Evolutionary conservation across 192 early-diverging fungal species (phyloP).

Genomic region (Backusella liffmaniae): DNA sequence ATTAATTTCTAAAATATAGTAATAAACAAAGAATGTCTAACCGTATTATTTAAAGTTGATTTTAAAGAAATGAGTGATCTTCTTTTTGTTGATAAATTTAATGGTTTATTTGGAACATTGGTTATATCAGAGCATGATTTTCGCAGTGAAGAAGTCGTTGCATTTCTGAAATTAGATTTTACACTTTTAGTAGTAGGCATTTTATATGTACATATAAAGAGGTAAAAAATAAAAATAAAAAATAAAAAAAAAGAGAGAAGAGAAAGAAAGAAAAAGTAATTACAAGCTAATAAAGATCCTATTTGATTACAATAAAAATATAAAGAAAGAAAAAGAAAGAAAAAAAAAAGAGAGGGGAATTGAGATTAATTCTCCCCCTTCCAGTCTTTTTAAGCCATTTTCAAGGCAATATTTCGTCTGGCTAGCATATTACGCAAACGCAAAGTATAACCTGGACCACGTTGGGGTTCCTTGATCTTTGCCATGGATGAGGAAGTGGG

Average conservation of each 20-base stretch:
- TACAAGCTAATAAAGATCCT: not conserved
- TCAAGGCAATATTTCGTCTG: constrained; percentile 13
- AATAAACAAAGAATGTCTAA: not conserved
- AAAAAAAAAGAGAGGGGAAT: not conserved
- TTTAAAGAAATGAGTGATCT: constrained; percentile 23
- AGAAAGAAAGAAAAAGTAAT: constrained; percentile 1
- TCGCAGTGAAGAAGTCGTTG: constrained; percentile 4
- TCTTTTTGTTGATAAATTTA: constrained; percentile 14
- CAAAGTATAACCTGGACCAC: constrained; percentile 22
- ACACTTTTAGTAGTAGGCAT: constrained; percentile 11
- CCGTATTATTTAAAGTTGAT: constrained; percentile 8
- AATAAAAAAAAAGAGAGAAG: constrained; percentile 9
- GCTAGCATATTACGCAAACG: constrained; percentile 23
- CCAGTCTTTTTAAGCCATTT: not conserved
- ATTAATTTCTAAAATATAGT: not conserved
- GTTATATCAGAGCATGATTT: constrained; percentile 33
- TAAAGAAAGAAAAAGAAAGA: not conserved
- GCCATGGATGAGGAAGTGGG: not conserved
- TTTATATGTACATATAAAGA: not conserved
- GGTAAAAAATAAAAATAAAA: constrained; percentile 1
- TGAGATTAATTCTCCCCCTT: not conserved
- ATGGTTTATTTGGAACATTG: not conserved
- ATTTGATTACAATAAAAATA: constrained; percentile 3
- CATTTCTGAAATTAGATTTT: not conserved
- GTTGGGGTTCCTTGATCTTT: constrained; percentile 2